These are phyloP conservation scores for Alternaria alternata DNA, from an alignment of 2,329 filamentous ascomycete genomes.

Conservation along the genomic window DNA sequence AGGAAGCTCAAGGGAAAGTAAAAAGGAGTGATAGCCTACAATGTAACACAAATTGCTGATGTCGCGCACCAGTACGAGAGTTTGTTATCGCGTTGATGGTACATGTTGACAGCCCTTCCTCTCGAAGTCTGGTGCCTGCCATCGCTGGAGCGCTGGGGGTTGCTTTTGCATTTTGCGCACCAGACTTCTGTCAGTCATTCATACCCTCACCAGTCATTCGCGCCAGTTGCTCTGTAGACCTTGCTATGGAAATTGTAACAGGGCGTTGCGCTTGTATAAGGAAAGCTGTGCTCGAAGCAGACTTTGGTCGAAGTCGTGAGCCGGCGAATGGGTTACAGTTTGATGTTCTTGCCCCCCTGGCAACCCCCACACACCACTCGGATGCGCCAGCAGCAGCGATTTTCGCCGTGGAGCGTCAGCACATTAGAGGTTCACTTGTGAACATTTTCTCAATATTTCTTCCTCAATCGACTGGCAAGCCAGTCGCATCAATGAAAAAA, in stretches of 20 bases:
- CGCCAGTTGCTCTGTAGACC: background rate
- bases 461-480: constrained; percentile 44
- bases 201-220: background rate
- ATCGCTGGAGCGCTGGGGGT: background rate
- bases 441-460: constrained; percentile 20
- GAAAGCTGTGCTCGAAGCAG: background rate
- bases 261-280: background rate
- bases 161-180: background rate
- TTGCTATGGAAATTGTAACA: background rate
- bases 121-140: background rate
- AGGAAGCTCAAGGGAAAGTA: background rate
- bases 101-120: background rate
- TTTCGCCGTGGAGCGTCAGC: fast-evolving
- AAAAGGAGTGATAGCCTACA: background rate
- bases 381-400: background rate
- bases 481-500: constrained; percentile 46
- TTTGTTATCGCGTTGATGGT: background rate
- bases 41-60: background rate
- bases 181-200: background rate
- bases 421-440: fast-evolving
- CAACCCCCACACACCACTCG: too few species aligned
- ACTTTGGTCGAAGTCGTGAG: background rate
- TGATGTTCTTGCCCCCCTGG: background rate
- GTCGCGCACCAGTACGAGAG: too few species aligned
- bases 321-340: background rate